Percentiles rank a stretch among this genome's conserved stretches.
phyloP scores from a whole-genome alignment of 805 yeast genomes.

The Brettanomyces naardenensis region DNA sequence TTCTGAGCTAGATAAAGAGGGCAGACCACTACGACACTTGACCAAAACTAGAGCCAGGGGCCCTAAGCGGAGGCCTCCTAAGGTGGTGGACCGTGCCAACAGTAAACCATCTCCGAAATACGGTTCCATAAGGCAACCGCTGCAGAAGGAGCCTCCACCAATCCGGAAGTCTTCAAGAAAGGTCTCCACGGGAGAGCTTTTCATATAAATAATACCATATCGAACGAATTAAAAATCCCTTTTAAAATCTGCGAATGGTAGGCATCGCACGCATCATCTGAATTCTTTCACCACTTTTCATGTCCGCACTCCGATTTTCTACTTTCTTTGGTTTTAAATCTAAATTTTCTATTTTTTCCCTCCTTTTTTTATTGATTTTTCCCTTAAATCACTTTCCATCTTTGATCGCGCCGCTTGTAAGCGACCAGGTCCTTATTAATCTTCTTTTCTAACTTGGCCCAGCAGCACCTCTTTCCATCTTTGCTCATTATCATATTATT shows the following conservation, averaged over 20 bases:
- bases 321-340: background rate
- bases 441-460: no score
- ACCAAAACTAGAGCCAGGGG: slow-evolving; percentile 43
- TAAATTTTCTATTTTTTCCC: background rate
- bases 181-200: no score
- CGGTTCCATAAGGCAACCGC: background rate
- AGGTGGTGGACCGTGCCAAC: slow-evolving; percentile 12
- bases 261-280: no score
- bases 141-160: slow-evolving; percentile 20
- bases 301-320: no score
- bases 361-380: background rate
- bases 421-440: no score
- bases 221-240: no score
- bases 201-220: no score
- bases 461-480: no score
- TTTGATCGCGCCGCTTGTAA: background rate
- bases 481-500: no score
- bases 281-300: no score
- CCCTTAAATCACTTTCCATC: background rate
- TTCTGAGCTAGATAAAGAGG: slow-evolving; percentile 14
- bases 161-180: slow-evolving; percentile 21
- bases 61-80: slow-evolving; percentile 43
- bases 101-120: background rate
- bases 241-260: no score
- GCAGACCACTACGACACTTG: slow-evolving; percentile 32